phyloP scores from a whole-genome alignment of 2,329 filamentous ascomycete species.

The Neofusicoccum sp. region DNA sequence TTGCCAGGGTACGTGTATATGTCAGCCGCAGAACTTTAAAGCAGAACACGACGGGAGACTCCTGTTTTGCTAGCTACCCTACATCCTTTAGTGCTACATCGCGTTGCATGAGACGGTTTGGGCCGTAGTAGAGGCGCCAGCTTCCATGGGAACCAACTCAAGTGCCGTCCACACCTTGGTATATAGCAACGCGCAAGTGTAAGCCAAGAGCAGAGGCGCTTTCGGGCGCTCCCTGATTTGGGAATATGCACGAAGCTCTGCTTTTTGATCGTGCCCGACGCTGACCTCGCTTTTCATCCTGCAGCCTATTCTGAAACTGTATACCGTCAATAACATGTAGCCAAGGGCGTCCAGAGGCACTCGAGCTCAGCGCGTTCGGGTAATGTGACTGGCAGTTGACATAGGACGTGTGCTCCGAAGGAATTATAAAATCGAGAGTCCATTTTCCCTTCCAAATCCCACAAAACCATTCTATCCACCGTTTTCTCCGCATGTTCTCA shows the following conservation, averaged over 20 bases:
- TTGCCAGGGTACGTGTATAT: background rate
- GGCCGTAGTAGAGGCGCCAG: no score
- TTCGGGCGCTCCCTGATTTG: background rate
- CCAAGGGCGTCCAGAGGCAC: background rate
- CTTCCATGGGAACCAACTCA: background rate
- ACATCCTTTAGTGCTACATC: background rate
- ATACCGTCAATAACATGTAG: background rate
- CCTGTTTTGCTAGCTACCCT: background rate
- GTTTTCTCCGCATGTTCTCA: background rate
- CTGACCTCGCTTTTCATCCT: background rate
- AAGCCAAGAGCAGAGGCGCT: background rate
- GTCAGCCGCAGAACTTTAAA: background rate
- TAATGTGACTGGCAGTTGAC: background rate
- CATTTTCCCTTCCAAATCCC: background rate
- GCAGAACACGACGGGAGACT: background rate
- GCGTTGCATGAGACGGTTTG: background rate
- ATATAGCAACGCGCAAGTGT: background rate
- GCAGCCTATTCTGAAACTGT: background rate
- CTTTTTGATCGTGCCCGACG: background rate
- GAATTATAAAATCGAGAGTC: background rate
- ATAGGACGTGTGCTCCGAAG: background rate
- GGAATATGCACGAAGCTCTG: slow-evolving; percentile 1
- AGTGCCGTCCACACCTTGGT: background rate
- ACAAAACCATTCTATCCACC: background rate
- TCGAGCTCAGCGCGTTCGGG: background rate